Evolutionary conservation across 176 grass and related monocot species (phyloP), one percentile per base, ranked within the genome.

Genomic region (Bothriochloa decipiens): DNA sequence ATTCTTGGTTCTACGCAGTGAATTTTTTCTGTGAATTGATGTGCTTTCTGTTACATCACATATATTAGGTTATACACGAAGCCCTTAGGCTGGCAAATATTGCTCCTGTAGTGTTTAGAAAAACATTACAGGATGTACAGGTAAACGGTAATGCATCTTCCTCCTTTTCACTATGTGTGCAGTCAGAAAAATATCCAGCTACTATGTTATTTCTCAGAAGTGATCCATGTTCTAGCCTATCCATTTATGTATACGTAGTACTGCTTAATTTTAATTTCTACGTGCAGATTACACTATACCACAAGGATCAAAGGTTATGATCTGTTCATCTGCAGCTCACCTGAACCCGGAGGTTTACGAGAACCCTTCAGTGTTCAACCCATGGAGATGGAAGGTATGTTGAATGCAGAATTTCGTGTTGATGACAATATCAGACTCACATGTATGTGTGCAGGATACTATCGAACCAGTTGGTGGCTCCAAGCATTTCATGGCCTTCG

Each of bases 401-500:
- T 43, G 0, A 40, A 11, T 71, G 4, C 18, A 72, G 22, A 15
- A 14, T 27, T 2, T 52, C 13, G 0, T 74, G 3, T 55, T 76
- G 14, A 45, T 65, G 0, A 78, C 9, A 45, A 16, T 69, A 20
- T 37, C 26, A 65, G 6, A 18, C 14, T 43, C 39, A 0, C 18
- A 17, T 32, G 1, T 79, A 11, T 12, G 7, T 16, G 0, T 10
- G 9, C 41, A 91, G 89, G 89, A 37, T 71, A 83, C 15, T 43
- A 8, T 29, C 11, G 85, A 92, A 80, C 68, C 91, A n/a, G n/a
- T 32, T 1, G 85, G 87, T 1, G 93, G 90, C 33, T 84, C 93
- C 2, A 95, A 92, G 58, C 55, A 92, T 36, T 95, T 90, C n/a
- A 85, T 91, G 80, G 93, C 80, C 2, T 92, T 95, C 64, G 93